Evolutionary conservation across 257 asterid genomes (phyloP).

Genomic region (Lantana camara): DNA sequence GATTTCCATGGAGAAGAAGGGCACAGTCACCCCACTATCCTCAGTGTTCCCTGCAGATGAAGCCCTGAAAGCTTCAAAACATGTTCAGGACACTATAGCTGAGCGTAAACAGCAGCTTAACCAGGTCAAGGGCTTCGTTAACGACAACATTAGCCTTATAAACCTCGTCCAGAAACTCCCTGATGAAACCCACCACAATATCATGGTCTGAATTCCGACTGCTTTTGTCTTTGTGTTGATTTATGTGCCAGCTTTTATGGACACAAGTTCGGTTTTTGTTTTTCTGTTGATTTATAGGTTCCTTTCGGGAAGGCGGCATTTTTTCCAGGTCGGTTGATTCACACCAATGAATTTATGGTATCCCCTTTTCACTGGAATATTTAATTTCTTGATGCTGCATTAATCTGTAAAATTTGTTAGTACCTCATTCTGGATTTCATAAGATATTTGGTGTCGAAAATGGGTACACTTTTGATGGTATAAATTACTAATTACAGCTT

Average conservation of each 20-base stretch:
- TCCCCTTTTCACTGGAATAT: neutral
- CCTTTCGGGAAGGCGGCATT: constrained; percentile 95
- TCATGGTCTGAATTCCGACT: constrained; percentile 50
- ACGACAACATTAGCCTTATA: constrained; percentile 64
- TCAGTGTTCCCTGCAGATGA: constrained; percentile 67
- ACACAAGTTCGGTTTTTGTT: neutral
- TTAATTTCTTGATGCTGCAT: neutral
- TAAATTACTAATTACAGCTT: neutral
- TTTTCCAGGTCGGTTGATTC: constrained; percentile 85
- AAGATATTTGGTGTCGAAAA: neutral
- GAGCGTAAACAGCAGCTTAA: constrained; percentile 60
- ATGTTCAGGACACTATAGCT: constrained; percentile 55
- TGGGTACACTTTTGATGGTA: neutral
- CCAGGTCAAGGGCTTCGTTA: constrained; percentile 51
- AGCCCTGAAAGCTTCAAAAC: constrained; percentile 74
- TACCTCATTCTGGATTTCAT: neutral
- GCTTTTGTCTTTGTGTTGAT: neutral
- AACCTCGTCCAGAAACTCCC: constrained; percentile 80
- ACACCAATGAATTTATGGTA: constrained; percentile 91
- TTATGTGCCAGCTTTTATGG: neutral
- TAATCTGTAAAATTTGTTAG: neutral
- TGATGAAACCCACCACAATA: constrained; percentile 73
- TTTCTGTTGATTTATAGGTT: constrained; percentile 46
- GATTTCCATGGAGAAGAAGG: constrained; percentile 57
- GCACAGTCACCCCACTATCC: constrained; percentile 62